phyloP scores from a whole-genome alignment of 176 grass and related monocot genomes.

The Eragrostis curvula region DNA sequence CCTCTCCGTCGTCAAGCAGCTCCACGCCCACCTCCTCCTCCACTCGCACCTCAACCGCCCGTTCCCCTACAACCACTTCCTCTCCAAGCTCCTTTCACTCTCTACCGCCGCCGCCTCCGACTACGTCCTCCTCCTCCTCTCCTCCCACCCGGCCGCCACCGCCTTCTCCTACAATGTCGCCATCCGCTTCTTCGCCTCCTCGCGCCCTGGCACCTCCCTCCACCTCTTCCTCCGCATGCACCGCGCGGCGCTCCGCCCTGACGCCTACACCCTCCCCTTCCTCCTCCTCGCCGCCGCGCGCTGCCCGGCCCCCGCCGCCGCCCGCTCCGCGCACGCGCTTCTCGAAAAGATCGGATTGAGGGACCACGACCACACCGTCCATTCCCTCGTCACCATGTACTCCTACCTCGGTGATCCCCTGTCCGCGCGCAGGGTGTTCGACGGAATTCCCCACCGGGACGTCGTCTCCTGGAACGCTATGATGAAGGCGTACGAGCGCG shows the following conservation, averaged over 20 bases:
- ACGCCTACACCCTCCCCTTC: slow-evolving; percentile 46
- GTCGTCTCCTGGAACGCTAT: slow-evolving; percentile 53
- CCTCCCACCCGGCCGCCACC: too few species aligned
- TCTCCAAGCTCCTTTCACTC: slow-evolving; percentile 49
- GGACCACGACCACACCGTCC: slow-evolving; percentile 40
- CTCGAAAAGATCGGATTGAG: slow-evolving; percentile 33
- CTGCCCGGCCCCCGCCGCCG: slow-evolving; percentile 20
- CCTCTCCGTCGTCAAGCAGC: slow-evolving; percentile 28
- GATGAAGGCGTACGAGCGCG: slow-evolving; percentile 35
- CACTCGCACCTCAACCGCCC: not conserved
- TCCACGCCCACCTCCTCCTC: slow-evolving; percentile 42
- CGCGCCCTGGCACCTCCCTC: too few species aligned
- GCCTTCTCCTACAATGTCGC: too few species aligned
- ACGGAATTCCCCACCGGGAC: slow-evolving; percentile 42
- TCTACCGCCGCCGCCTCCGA: too few species aligned
- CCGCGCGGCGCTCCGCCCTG: slow-evolving; percentile 43
- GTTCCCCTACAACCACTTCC: slow-evolving; percentile 56
- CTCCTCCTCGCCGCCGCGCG: slow-evolving; percentile 52
- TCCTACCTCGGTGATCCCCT: slow-evolving; percentile 7
- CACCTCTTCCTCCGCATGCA: slow-evolving; percentile 44
- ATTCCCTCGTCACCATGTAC: slow-evolving; percentile 48
- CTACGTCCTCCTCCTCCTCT: too few species aligned
- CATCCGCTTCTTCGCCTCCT: too few species aligned
- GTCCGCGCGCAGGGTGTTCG: slow-evolving; percentile 43
- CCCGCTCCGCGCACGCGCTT: slow-evolving; percentile 36